phyloP scores from a whole-genome alignment of 306 rosid species.

The Dalbergia cultrata region DNA sequence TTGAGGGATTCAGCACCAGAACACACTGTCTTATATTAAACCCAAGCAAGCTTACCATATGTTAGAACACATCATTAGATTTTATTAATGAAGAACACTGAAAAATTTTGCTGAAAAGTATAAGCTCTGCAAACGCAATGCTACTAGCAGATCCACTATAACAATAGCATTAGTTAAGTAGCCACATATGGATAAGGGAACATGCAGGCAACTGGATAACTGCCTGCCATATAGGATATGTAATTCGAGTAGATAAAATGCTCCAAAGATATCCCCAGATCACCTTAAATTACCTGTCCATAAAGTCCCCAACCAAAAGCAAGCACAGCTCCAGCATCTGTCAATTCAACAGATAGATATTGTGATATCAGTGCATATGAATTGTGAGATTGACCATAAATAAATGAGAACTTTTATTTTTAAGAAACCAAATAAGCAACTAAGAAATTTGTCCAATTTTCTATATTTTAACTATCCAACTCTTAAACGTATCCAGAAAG shows the following conservation, averaged over 20 bases:
- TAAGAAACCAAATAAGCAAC: slow-evolving; percentile 6
- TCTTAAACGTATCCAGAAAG: slow-evolving; percentile 19
- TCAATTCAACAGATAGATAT: slow-evolving; percentile 23
- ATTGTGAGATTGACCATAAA: slow-evolving; percentile 26
- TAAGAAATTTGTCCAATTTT: slow-evolving; percentile 7
- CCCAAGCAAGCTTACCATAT: slow-evolving; percentile 35
- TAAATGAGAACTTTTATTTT: slow-evolving; percentile 3
- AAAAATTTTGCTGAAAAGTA: slow-evolving; percentile 5
- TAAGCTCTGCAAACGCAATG: neutral
- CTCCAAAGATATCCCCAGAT: slow-evolving; percentile 28
- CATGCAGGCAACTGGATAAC: slow-evolving; percentile 7
- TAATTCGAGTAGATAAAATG: slow-evolving; percentile 9
- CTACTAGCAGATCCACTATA: neutral
- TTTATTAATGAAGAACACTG: slow-evolving; percentile 29
- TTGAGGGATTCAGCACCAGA: slow-evolving; percentile 25
- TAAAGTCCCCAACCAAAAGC: slow-evolving; percentile 95
- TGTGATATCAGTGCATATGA: slow-evolving; percentile 37
- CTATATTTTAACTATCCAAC: slow-evolving; percentile 4
- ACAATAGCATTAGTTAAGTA: slow-evolving; percentile 11
- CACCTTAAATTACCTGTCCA: slow-evolving; percentile 85
- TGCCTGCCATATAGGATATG: slow-evolving; percentile 34
- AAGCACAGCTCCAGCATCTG: slow-evolving; percentile 95
- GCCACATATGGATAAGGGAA: slow-evolving; percentile 13
- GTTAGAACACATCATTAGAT: neutral
- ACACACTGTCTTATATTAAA: slow-evolving; percentile 22